Conservation (phyloP, 2,329 filamentous ascomycete genomes). For the Remersonia thermophila region DNA sequence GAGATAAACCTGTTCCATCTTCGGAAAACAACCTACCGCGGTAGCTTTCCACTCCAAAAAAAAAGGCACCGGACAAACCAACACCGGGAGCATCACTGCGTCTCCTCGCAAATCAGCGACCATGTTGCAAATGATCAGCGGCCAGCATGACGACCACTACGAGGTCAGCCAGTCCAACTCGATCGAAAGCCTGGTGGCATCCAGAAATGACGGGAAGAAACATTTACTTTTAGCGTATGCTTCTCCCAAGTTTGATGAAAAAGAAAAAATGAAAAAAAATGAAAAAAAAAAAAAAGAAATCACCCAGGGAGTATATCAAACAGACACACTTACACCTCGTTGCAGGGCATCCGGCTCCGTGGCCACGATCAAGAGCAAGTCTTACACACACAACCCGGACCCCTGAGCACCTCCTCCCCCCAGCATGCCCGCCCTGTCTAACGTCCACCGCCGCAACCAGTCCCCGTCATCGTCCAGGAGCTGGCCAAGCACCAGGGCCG, state of each 20-base stretch:
- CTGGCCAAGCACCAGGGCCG: constrained; percentile 35
- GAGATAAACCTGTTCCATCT: no score
- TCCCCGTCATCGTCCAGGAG: constrained; percentile 48
- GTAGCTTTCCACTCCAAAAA: no score
- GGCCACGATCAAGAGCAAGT: constrained; percentile 18
- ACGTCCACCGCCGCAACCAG: constrained; percentile 1
- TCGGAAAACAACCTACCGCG: no score
- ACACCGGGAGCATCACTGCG: no score
- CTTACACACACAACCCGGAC: not conserved
- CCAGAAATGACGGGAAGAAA: constrained; percentile 11
- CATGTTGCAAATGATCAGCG: constrained; percentile 13
- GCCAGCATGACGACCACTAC: constrained; percentile 12
- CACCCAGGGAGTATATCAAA: no score
- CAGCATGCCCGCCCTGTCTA: not conserved
- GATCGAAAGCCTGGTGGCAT: constrained; percentile 9
- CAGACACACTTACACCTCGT: not conserved
- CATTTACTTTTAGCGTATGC: constrained; percentile 17
- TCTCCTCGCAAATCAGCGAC: not conserved
- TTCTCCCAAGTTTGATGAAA: not conserved
- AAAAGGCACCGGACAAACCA: no score
- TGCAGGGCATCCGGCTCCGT: constrained; percentile 17
- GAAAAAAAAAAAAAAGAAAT: no score
- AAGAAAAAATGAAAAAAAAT: no score
- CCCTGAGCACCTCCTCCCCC: not conserved
- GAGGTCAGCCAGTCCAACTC: constrained; percentile 8